Evolutionary conservation across 2,329 filamentous ascomycete species (phyloP).

Genomic region (Diplodia scrobiculata): DNA sequence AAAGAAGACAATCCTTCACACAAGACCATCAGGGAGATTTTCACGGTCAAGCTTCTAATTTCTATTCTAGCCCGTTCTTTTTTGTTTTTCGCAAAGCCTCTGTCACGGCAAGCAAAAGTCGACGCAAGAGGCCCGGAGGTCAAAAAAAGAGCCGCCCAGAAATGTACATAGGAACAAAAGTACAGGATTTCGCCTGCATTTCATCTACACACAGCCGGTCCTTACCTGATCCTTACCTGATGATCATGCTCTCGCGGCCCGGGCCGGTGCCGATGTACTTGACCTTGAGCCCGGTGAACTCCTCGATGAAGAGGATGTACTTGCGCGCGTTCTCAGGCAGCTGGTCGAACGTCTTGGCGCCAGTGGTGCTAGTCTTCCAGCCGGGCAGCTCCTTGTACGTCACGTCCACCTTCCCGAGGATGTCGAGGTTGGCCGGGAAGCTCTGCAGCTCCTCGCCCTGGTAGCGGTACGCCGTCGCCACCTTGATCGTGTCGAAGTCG

Average conservation of each 20-base stretch:
- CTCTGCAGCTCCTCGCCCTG: constrained; percentile 59
- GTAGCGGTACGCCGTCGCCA: constrained; percentile 69
- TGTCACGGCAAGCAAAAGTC: neutral
- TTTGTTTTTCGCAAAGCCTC: neutral
- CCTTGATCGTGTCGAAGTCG: constrained; percentile 72
- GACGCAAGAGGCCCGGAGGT: neutral
- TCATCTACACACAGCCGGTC: neutral
- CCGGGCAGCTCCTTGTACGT: constrained; percentile 69
- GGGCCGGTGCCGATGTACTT: constrained; percentile 69
- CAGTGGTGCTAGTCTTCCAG: constrained; percentile 67
- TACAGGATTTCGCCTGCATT: constrained; percentile 10
- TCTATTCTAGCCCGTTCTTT: constrained; percentile 21
- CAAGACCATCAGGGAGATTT: neutral
- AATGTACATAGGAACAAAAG: neutral
- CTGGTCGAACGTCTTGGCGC: constrained; percentile 61
- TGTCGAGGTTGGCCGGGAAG: constrained; percentile 66
- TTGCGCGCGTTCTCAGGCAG: constrained; percentile 65
- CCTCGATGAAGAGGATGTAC: constrained; percentile 69
- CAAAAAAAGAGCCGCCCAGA: constrained; percentile 13
- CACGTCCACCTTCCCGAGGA: constrained; percentile 63
- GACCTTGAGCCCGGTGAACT: constrained; percentile 64
- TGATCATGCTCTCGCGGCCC: constrained; percentile 65
- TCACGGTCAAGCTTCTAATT: constrained; percentile 2
- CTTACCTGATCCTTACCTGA: constrained; percentile 43
- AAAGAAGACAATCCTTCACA: neutral